Conservation (phyloP, 2,329 filamentous ascomycete genomes). For the Pleurostoma richardsiae region DNA sequence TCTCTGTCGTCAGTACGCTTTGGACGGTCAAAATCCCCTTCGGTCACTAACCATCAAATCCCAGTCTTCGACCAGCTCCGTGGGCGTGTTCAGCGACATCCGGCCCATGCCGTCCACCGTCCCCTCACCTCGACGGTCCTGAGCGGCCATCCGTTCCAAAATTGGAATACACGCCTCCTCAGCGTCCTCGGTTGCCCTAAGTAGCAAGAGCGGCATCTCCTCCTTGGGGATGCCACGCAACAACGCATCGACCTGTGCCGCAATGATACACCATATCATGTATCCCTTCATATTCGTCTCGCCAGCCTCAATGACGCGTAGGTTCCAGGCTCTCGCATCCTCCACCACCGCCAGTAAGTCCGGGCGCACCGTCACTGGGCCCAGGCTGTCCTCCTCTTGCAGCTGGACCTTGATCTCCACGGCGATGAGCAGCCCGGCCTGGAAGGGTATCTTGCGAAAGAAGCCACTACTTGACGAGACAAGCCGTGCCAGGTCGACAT, state of each 20-base stretch:
- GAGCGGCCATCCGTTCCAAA: slow-evolving; percentile 25
- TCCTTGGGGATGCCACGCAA: slow-evolving; percentile 18
- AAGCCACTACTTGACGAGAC: slow-evolving; percentile 22
- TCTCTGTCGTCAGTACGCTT: neutral
- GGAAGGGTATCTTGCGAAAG: slow-evolving; percentile 33
- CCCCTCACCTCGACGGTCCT: slow-evolving; percentile 6
- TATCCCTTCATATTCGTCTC: slow-evolving; percentile 38
- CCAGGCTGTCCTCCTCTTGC: slow-evolving; percentile 30
- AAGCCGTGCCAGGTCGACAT: slow-evolving; percentile 16
- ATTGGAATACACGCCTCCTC: slow-evolving; percentile 22
- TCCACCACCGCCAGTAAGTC: slow-evolving; percentile 25
- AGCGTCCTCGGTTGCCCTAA: slow-evolving; percentile 17
- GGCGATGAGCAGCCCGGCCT: slow-evolving; percentile 34
- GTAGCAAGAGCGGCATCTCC: slow-evolving; percentile 23
- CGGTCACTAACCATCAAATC: slow-evolving; percentile 5
- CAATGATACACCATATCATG: slow-evolving; percentile 24
- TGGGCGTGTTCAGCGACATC: neutral
- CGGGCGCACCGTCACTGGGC: slow-evolving; percentile 19
- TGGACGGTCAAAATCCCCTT: neutral
- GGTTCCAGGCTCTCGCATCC: slow-evolving; percentile 21
- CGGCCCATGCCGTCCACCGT: slow-evolving; percentile 2
- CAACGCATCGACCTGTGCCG: slow-evolving; percentile 28
- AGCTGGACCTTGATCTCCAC: slow-evolving; percentile 41
- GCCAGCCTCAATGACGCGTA: slow-evolving; percentile 29
- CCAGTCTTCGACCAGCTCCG: slow-evolving; percentile 7